Conservation (phyloP, 768 basidiomycete genomes). For the Leccinum obscurum region DNA sequence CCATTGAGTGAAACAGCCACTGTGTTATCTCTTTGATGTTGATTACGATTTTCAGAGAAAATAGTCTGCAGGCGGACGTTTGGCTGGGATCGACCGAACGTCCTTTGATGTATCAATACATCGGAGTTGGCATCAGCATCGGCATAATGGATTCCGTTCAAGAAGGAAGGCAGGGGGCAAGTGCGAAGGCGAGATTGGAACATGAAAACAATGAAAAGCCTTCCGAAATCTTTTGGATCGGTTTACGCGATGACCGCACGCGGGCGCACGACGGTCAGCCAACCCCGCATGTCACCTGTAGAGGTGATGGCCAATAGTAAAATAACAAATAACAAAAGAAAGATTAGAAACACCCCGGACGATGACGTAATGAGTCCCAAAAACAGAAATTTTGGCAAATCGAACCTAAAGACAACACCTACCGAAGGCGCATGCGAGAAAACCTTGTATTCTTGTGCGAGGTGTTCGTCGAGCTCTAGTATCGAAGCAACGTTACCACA, state of each 20-base stretch:
- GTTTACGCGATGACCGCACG: slow-evolving; percentile 1
- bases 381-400: background rate
- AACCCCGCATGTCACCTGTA: slow-evolving; percentile 32
- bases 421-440: slow-evolving; percentile 90
- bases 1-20: background rate
- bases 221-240: slow-evolving; percentile 1
- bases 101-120: slow-evolving; percentile 48
- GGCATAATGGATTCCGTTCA: background rate
- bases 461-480: slow-evolving; percentile 88
- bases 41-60: slow-evolving; percentile 52
- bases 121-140: slow-evolving; percentile 6
- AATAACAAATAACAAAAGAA: background rate
- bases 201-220: background rate
- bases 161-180: background rate
- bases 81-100: slow-evolving; percentile 76
- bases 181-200: background rate
- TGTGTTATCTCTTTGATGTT: slow-evolving; percentile 12
- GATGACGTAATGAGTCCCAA: slow-evolving; percentile 11
- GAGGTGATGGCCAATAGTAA: slow-evolving; percentile 1
- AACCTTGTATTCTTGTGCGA: slow-evolving; percentile 94
- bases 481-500: slow-evolving; percentile 97
- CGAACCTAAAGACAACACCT: slow-evolving; percentile 32
- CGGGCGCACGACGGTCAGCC: slow-evolving; percentile 4
- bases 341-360: slow-evolving; percentile 5
- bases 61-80: slow-evolving; percentile 85